These are phyloP conservation scores for Fusarium chaquense DNA, from an alignment of 2,329 filamentous ascomycete genomes.

Conservation along the genomic window DNA sequence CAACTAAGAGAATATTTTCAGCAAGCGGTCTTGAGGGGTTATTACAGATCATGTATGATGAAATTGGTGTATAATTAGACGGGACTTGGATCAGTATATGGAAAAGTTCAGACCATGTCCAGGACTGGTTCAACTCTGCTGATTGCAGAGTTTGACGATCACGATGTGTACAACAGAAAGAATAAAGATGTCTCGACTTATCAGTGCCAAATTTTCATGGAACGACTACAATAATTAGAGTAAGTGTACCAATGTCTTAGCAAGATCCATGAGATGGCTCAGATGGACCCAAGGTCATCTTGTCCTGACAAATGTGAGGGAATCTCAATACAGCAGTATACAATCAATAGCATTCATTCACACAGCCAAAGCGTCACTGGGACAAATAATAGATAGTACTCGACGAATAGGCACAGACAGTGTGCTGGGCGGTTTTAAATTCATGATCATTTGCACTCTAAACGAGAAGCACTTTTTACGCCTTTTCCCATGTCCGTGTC, in stretches of 20 bases:
- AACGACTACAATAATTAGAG: neutral
- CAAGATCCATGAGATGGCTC: neutral
- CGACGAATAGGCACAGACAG: constrained; percentile 24
- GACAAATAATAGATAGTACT: constrained; percentile 1
- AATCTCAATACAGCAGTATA: neutral
- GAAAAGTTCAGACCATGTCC: neutral
- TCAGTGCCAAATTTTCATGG: neutral
- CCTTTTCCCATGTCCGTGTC: constrained; percentile 55
- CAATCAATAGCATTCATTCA: neutral
- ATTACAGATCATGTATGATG: constrained; percentile 10
- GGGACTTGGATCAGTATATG: neutral
- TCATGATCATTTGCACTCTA: constrained; percentile 53
- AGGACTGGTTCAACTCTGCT: neutral
- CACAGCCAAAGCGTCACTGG: neutral
- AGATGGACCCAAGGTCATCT: neutral
- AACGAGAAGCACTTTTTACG: constrained; percentile 53
- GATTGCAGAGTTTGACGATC: constrained; percentile 11
- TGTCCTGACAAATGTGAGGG: neutral
- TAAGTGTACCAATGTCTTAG: neutral
- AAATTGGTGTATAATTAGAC: constrained; percentile 37
- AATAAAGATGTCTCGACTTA: neutral
- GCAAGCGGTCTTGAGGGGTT: neutral
- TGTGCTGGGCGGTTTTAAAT: constrained; percentile 50
- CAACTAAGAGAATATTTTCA: constrained; percentile 15
- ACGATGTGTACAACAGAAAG: constrained; percentile 29